Evolutionary conservation across 305 asterid species (phyloP), one percentile per base, ranked within the genome.

Genomic region (Lippia alba): DNA sequence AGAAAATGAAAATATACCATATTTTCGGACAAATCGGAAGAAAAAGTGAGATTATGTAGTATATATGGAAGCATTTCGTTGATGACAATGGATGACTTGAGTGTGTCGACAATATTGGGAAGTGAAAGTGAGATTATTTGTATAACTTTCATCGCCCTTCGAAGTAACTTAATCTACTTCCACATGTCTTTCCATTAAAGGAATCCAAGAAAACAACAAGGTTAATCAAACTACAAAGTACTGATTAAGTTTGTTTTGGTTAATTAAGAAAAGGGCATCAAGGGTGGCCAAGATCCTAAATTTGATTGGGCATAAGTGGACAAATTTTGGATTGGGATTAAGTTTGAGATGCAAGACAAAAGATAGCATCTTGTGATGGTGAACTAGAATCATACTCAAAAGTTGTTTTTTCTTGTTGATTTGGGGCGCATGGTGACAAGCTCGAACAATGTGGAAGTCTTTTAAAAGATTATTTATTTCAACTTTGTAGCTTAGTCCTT

Each of bases 271-370:
- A 39, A 44, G 49, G 86, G 91, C 50, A 88, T 88, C 88, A 50
- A 77, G 78, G 65, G 62, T 34, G 67, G 82, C 76, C 55, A 79
- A 81, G 83, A 86, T 89, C 69, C 88, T 85, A 11, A 63, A 3
- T 40, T 74, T 58, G 56, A 33, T 54, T 49, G 6, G 62, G 40
- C 51, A 73, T 36, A 72, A 78, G 12, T 54, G 67, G 73, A 75
- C 85, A 74, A 78, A 20, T n/a, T 66, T 36, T 44, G 40, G 45
- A 41, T 55, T 10, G 5, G 16, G 54, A 3, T 3, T 16, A 20
- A 74, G 45, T 33, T 45, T 71, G 3, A 6, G 11, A 30, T 33
- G 11, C 3, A 45, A 12, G 78, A 79, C 82, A 77, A 85, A 74
- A 36, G 6, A 12, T 70, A 68, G 85, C 74, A 80, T 79, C 81